These are phyloP conservation scores for Aspergillus pseudoglaucus DNA, from an alignment of 2,329 filamentous ascomycete genomes.

Conservation along the genomic window DNA sequence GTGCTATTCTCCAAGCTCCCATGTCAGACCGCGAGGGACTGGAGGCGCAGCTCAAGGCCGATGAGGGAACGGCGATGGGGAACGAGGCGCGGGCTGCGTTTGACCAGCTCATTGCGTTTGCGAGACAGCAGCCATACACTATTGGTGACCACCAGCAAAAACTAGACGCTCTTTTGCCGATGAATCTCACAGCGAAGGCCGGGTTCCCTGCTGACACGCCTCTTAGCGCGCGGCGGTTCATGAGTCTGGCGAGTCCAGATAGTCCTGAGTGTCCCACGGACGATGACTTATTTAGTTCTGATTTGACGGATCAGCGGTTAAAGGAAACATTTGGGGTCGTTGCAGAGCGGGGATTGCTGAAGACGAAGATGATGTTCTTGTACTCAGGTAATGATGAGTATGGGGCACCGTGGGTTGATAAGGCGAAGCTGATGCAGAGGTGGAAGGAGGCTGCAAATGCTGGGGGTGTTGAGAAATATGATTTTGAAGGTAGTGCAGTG, in stretches of 20 bases:
- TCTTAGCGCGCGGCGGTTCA: constrained; percentile 52
- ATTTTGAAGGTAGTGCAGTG: constrained; percentile 43
- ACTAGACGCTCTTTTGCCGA: constrained; percentile 26
- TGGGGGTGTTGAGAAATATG: constrained; percentile 37
- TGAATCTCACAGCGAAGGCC: constrained; percentile 26
- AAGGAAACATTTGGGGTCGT: constrained; percentile 57
- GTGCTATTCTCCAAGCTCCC: constrained; percentile 71
- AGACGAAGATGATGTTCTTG: constrained; percentile 36
- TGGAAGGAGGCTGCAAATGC: constrained; percentile 39
- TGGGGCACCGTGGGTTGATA: constrained; percentile 39
- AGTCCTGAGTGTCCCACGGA: constrained; percentile 56
- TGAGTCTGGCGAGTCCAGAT: constrained; percentile 49
- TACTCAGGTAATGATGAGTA: constrained; percentile 44
- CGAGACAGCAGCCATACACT: constrained; percentile 21
- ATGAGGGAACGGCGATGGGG: constrained; percentile 1
- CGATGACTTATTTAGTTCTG: constrained; percentile 84
- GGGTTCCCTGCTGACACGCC: constrained; percentile 34
- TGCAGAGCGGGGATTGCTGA: constrained; percentile 29
- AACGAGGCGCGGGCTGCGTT: constrained; percentile 21
- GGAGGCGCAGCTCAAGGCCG: constrained; percentile 25
- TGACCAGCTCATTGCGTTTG: constrained; percentile 28
- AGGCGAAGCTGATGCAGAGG: constrained; percentile 35
- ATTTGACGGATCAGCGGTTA: constrained; percentile 57
- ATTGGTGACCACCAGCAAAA: constrained; percentile 7
- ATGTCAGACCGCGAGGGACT: constrained; percentile 68